Evolutionary conservation across 2,329 filamentous ascomycete genomes (phyloP).

Genomic region (Xylaria polymorpha): DNA sequence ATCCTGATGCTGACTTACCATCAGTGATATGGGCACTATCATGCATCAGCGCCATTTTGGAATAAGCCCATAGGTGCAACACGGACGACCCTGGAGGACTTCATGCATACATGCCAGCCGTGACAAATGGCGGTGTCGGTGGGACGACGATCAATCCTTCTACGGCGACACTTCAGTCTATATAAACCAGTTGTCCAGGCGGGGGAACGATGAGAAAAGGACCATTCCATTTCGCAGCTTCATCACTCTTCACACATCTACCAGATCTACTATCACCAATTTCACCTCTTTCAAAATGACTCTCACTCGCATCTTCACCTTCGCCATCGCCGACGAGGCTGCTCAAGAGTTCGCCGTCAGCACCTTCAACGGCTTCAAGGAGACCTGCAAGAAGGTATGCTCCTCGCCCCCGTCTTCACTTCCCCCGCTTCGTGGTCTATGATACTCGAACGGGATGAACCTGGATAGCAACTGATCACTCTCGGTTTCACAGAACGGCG

Average conservation of each 20-base stretch:
- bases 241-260: conserved; percentile 21
- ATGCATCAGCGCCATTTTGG: conserved; percentile 34
- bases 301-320: conserved; percentile 36
- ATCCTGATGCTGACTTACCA: conserved; percentile 33
- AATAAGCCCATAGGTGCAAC: conserved; percentile 32
- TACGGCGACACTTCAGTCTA: conserved; percentile 24
- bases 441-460: background rate
- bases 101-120: conserved; percentile 23
- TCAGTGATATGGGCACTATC: conserved; percentile 16
- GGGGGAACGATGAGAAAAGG: background rate
- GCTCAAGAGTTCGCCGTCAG: conserved; percentile 31
- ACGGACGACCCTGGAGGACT: conserved; percentile 19
- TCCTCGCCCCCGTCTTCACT: background rate
- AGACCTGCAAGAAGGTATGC: conserved; percentile 34
- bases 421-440: background rate
- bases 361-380: conserved; percentile 37
- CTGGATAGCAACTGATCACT: conserved; percentile 6
- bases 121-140: conserved; percentile 39
- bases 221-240: conserved; percentile 29
- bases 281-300: conserved; percentile 33
- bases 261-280: conserved; percentile 7
- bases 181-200: conserved; percentile 32
- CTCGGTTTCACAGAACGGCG: conserved; percentile 33
- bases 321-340: conserved; percentile 35
- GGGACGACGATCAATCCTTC: conserved; percentile 36